These are phyloP conservation scores for Begonia peltatifolia DNA, from an alignment of 306 rosid genomes.

Conservation along the genomic window DNA sequence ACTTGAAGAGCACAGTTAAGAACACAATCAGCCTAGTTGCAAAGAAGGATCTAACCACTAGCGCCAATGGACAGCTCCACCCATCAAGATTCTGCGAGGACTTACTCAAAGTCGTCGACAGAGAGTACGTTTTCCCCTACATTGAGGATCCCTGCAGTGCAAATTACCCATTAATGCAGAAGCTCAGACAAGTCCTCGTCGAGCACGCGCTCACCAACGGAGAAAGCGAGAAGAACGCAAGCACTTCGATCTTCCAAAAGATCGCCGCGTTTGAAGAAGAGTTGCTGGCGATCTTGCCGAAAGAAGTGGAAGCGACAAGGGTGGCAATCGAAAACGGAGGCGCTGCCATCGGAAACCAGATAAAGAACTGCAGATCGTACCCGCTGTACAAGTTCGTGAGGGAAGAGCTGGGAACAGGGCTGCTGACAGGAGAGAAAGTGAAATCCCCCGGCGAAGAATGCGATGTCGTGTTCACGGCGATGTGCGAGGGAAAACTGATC, in stretches of 20 bases:
- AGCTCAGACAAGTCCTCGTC: conserved; percentile 58
- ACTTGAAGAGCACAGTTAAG: conserved; percentile 50
- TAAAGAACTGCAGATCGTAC: conserved; percentile 63
- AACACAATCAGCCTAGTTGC: conserved; percentile 62
- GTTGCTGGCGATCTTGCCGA: conserved; percentile 45
- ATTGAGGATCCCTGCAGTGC: conserved; percentile 64
- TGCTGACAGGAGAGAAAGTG: conserved; percentile 52
- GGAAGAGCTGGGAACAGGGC: conserved; percentile 39
- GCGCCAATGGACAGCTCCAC: conserved; percentile 64
- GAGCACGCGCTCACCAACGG: conserved; percentile 58
- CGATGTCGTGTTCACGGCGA: conserved; percentile 59
- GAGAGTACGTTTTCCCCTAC: conserved; percentile 56
- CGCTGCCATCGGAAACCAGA: conserved; percentile 35
- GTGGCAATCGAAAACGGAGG: conserved; percentile 39
- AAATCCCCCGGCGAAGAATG: conserved; percentile 75
- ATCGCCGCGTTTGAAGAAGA: conserved; percentile 66
- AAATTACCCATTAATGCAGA: conserved; percentile 82
- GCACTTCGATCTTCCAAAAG: conserved; percentile 82
- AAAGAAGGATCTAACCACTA: conserved; percentile 57
- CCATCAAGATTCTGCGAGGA: conserved; percentile 77
- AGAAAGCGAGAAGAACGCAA: conserved; percentile 36
- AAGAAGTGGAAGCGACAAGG: conserved; percentile 61
- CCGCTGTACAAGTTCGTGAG: conserved; percentile 80
- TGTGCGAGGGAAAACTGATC: conserved; percentile 60
- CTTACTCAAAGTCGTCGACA: conserved; percentile 56